These are phyloP conservation scores for Adiantum capillusveneris DNA, from an alignment of 75 land plant species.

Conservation along the genomic window DNA sequence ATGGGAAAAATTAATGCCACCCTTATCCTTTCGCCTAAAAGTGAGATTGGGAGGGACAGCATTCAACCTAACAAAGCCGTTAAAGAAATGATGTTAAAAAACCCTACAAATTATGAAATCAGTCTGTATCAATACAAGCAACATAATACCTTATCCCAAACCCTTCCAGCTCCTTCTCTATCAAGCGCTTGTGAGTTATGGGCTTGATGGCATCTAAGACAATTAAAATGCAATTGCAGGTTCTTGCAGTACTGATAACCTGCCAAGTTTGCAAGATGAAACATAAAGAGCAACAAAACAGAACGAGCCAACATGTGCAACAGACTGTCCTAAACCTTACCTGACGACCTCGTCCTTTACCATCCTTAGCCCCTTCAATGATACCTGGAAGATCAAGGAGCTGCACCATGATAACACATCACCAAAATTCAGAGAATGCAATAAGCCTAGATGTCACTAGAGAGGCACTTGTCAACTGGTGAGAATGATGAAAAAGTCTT, in stretches of 20 bases:
- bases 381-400: conserved; percentile 98
- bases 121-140: too few species aligned
- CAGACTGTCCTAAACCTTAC: conserved; percentile 26
- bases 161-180: conserved; percentile 99
- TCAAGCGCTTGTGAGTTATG: conserved; percentile 98
- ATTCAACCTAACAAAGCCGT: conserved; percentile 56
- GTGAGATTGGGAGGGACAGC: conserved; percentile 91
- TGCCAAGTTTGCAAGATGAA: conserved; percentile 16
- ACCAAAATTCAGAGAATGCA: too few species aligned
- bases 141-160: conserved; percentile 99
- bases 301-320: background rate
- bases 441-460: too few species aligned
- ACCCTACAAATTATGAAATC: too few species aligned
- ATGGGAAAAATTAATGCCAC: conserved; percentile 95
- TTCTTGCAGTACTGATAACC: conserved; percentile 99
- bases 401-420: conserved; percentile 34
- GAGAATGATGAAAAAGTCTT: too few species aligned
- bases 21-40: conserved; percentile 94
- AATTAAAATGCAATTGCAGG: conserved; percentile 95
- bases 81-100: too few species aligned
- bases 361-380: conserved; percentile 99
- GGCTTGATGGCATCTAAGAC: conserved; percentile 99
- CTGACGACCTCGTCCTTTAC: conserved; percentile 99
- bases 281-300: background rate
- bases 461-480: too few species aligned